Percentiles rank a stretch among this genome's conserved stretches.
Conservation (phyloP, 495 filamentous ascomycete genomes). For the Cryomyces antarcticus region DNA sequence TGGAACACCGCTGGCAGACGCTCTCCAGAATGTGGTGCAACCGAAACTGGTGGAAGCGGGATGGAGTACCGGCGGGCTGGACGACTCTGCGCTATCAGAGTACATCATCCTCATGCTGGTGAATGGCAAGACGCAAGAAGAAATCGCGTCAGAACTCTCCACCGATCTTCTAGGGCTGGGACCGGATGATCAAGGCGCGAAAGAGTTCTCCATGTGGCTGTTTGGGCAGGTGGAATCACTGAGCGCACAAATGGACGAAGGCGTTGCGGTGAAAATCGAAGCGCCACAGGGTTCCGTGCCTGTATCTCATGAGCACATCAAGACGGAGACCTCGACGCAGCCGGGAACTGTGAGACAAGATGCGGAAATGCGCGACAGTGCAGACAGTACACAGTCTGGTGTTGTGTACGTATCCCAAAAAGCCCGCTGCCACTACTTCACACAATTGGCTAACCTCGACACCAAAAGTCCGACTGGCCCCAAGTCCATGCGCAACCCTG, state of each 20-base stretch:
- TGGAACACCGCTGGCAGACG: conserved; percentile 61
- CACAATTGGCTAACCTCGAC: neutral
- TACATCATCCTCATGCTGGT: conserved; percentile 94
- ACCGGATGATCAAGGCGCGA: conserved; percentile 62
- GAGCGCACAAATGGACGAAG: conserved; percentile 34
- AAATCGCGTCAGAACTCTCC: conserved; percentile 74
- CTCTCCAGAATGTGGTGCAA: conserved; percentile 59
- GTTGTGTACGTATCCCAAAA: conserved; percentile 42
- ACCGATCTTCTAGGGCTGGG: conserved; percentile 70
- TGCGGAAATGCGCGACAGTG: conserved; percentile 46
- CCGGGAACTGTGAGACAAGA: conserved; percentile 23
- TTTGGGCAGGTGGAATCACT: conserved; percentile 63
- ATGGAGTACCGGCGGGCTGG: conserved; percentile 61
- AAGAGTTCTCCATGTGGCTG: conserved; percentile 75
- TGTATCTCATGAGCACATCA: neutral
- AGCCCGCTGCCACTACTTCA: neutral
- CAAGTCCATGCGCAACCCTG: conserved; percentile 75
- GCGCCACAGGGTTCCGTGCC: neutral
- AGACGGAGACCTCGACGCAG: no score
- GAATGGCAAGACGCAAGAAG: conserved; percentile 76
- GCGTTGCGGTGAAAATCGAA: neutral
- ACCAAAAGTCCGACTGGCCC: conserved; percentile 67
- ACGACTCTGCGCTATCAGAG: conserved; percentile 73
- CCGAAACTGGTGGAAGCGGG: conserved; percentile 90
- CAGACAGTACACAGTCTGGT: conserved; percentile 24